phyloP scores from a whole-genome alignment of 208 protist genomes.

The Trypanosoma platydactyli region DNA sequence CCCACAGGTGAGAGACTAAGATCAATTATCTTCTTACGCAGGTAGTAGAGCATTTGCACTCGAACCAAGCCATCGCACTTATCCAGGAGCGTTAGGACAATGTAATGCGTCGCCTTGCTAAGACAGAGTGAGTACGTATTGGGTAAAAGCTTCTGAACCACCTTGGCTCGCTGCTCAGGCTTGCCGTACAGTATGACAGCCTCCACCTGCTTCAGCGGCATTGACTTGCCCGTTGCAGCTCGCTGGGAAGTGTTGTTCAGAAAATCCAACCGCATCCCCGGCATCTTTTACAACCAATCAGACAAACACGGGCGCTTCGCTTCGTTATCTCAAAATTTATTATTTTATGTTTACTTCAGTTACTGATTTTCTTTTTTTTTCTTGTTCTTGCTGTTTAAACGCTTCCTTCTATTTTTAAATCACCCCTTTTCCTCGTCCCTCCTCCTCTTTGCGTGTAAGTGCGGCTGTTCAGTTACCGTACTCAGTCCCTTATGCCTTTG shows the following conservation, averaged over 20 bases:
- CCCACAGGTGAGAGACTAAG: constrained; percentile 68
- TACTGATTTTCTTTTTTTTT: constrained; percentile 10
- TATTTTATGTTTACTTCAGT: not conserved
- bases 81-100: constrained; percentile 72
- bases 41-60: constrained; percentile 78
- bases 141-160: constrained; percentile 77
- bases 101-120: constrained; percentile 76
- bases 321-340: too few relatives aligned
- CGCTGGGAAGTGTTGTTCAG: constrained; percentile 87
- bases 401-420: too few relatives aligned
- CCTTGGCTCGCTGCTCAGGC: constrained; percentile 78
- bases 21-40: constrained; percentile 79
- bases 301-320: too few relatives aligned
- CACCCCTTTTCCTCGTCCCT: not conserved
- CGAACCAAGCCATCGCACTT: constrained; percentile 77
- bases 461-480: too few relatives aligned
- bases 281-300: too few relatives aligned
- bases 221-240: constrained; percentile 68
- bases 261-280: constrained; percentile 85
- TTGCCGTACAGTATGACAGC: constrained; percentile 84
- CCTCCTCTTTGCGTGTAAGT: not conserved
- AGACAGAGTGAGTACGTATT: constrained; percentile 70
- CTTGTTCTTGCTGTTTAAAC: constrained; percentile 10
- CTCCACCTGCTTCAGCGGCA: constrained; percentile 88
- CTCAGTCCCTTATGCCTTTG: too few relatives aligned